Evolutionary conservation across 2,329 filamentous ascomycete species (phyloP), one percentile per base, ranked within the genome.

Genomic region (Diaporthe vexans): DNA sequence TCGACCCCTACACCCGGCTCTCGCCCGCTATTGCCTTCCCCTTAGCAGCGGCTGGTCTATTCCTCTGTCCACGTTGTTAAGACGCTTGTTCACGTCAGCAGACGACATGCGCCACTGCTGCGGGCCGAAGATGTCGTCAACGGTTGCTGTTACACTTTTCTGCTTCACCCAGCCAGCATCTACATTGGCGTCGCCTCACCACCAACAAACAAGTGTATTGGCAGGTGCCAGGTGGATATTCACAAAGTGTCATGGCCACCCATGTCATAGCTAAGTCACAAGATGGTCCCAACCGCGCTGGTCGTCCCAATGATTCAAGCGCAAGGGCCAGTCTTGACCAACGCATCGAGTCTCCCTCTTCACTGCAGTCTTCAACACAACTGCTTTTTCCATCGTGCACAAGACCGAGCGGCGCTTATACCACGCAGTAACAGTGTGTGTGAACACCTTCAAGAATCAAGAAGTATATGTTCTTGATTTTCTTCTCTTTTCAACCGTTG

Each of bases 391-490:
- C 10, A 37, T 19, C 48, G 63, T 40, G 33, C 43, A 63, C 40
- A 72, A 43, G 70, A 63, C 70, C 69, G 13, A 54, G 46, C 59
- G 70, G 57, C 46, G 58, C 70, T 72, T 54, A 43, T 72, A 54
- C 33, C 4, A 68, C 63, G 21, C 61, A 68, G 46, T 19, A 54
- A 4, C 13, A 17, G 26, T 40, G 46, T 26, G 19, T 65, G 21
- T 51, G 13, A 3, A 35, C 48, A 51, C n/a, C 37, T 54, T 43
- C 40, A 43, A 37, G n/a, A 19, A 13, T 17, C 40, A 43, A 37
- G n/a, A 19, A 13, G 4, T 51, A 68, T 40, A 40, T 26, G 21
- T 68, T n/a, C 33, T 24, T 13, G 4, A 40, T 26, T 21, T 21
- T 6, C 33, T 9, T 54, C 48, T 21, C 26, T 40, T 43, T 48